Evolutionary conservation across 306 rosid genomes (phyloP).

Genomic region (Luffa acutangula): DNA sequence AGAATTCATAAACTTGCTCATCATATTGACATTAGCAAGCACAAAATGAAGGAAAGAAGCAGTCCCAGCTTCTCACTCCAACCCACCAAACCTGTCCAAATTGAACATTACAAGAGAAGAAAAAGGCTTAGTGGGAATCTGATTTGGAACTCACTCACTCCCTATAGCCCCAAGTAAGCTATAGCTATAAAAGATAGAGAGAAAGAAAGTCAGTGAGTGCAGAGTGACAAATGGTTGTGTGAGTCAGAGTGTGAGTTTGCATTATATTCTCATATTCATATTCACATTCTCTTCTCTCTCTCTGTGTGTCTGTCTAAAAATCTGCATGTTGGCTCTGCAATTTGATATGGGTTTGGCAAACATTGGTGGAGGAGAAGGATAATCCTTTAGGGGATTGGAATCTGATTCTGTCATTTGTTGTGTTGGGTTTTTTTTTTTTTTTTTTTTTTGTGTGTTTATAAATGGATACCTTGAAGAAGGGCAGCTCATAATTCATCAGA

Average conservation of each 20-base stretch:
- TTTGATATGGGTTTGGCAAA: not conserved
- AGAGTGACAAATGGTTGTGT: not conserved
- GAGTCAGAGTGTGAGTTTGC: not conserved
- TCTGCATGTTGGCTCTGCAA: not conserved
- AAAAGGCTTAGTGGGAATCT: not conserved
- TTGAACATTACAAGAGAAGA: not conserved
- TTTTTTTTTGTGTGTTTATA: conserved; percentile 2
- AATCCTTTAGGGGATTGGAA: conserved; percentile 2
- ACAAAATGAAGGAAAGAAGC: not conserved
- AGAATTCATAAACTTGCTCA: not conserved
- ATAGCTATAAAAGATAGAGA: not conserved
- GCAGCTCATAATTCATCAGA: not conserved
- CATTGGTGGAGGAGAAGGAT: not conserved
- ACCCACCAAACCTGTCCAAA: not conserved
- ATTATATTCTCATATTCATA: conserved; percentile 4
- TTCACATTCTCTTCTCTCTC: not conserved
- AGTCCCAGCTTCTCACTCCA: not conserved
- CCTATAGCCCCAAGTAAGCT: not conserved
- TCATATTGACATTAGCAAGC: not conserved
- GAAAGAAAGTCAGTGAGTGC: not conserved
- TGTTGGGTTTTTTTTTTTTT: not conserved
- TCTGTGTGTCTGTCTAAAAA: not conserved
- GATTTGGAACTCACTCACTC: not conserved
- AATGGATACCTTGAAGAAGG: not conserved
- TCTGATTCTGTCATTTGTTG: conserved; percentile 9